A percentile compares a stretch with the other conserved stretches of the same genome.
Evolutionary conservation across 176 grass and related monocot species (phyloP).

Genomic region (Secale cereale): DNA sequence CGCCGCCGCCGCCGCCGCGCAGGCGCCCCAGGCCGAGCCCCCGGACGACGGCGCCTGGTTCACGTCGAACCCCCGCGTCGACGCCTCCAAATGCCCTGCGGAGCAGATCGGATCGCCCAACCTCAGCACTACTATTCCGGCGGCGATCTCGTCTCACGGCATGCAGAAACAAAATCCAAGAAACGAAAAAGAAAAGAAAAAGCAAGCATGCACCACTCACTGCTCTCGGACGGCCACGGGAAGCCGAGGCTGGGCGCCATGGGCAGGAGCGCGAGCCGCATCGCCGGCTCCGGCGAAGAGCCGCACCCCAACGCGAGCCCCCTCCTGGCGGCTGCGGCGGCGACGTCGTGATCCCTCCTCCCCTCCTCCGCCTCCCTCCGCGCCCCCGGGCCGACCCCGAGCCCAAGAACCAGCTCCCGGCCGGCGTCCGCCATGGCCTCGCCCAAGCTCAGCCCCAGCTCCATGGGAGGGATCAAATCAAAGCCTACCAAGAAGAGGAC

Average conservation of each 20-base stretch:
- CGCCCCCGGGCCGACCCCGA: slow-evolving; percentile 29
- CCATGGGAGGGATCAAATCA: slow-evolving; percentile 29
- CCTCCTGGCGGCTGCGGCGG: neutral
- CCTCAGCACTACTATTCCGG: neutral
- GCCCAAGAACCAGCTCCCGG: slow-evolving; percentile 58
- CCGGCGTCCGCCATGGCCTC: slow-evolving; percentile 47
- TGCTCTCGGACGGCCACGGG: slow-evolving; percentile 43
- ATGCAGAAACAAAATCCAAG: neutral
- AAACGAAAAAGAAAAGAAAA: neutral
- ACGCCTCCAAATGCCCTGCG: slow-evolving; percentile 55
- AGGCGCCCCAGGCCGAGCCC: neutral
- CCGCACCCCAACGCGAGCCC: slow-evolving; percentile 6
- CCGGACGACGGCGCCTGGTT: slow-evolving; percentile 53
- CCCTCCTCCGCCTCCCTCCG: neutral
- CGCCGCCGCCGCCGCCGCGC: slow-evolving; percentile 5
- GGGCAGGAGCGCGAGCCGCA: slow-evolving; percentile 60
- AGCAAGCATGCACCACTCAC: slow-evolving; percentile 15
- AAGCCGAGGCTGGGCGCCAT: slow-evolving; percentile 35
- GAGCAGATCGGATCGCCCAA: neutral
- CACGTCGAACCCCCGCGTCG: slow-evolving; percentile 76
- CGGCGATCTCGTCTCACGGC: neutral
- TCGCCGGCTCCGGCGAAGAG: slow-evolving; percentile 35
- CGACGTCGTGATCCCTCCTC: neutral
- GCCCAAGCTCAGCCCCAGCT: slow-evolving; percentile 76
- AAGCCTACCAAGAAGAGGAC: too few species aligned